Conservation (phyloP, 495 filamentous ascomycete species). For the Recurvomyces mirabilis region DNA sequence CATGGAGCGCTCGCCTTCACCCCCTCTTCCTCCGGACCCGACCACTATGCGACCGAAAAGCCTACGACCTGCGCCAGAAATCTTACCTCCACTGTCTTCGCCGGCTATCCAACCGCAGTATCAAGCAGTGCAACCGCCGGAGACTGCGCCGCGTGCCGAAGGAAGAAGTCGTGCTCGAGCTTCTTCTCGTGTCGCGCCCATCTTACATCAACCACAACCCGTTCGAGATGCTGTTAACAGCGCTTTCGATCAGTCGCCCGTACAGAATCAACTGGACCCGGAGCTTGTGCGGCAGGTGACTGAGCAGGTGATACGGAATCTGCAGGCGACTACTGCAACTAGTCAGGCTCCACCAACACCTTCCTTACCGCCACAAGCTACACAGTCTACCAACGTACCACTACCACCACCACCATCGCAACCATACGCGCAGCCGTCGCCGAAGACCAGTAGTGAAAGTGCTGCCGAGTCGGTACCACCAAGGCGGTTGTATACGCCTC, state of each 20-base stretch:
- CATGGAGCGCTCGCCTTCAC: conserved; percentile 17
- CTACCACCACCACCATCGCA: conserved; percentile 19
- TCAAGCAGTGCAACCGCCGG: not conserved
- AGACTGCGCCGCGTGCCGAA: not conserved
- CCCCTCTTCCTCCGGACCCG: conserved; percentile 15
- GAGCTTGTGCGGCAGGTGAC: conserved; percentile 31
- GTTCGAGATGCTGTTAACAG: conserved; percentile 30
- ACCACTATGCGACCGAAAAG: not conserved
- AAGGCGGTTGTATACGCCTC: conserved; percentile 34
- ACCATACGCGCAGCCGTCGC: conserved; percentile 15
- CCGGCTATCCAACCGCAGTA: conserved; percentile 1
- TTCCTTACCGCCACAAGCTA: conserved; percentile 4
- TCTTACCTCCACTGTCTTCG: not conserved
- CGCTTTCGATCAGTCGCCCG: conserved; percentile 30
- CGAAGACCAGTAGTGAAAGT: conserved; percentile 20
- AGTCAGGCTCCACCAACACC: conserved; percentile 5
- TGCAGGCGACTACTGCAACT: conserved; percentile 9
- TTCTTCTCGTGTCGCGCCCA: conserved; percentile 15
- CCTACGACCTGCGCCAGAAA: not conserved
- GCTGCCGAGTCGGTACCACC: conserved; percentile 22
- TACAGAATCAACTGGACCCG: conserved; percentile 27
- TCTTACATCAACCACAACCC: conserved; percentile 25
- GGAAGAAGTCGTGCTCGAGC: conserved; percentile 20
- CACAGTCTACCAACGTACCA: conserved; percentile 10
- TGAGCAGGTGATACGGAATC: conserved; percentile 28